phyloP scores from a whole-genome alignment of 2,329 filamentous ascomycete species.

The Diaporthe nobilis region DNA sequence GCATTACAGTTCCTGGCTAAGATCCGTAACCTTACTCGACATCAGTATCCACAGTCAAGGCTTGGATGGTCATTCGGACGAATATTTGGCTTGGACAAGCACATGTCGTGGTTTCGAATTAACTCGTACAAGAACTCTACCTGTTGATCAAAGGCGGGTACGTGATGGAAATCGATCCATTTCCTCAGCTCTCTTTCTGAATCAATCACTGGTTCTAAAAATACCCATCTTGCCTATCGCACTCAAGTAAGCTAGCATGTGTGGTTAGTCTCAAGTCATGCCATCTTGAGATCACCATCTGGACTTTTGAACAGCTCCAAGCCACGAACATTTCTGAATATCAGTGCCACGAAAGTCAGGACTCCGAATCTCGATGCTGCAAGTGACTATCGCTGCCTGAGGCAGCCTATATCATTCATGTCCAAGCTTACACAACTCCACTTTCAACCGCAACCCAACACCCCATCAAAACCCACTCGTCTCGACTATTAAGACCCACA shows the following conservation, averaged over 20 bases:
- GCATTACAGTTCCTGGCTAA: not conserved
- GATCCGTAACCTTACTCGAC: constrained; percentile 7
- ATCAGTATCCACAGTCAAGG: constrained; percentile 1
- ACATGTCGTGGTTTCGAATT: not conserved
- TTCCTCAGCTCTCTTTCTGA: not conserved
- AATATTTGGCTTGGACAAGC: not conserved
- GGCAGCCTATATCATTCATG: not conserved
- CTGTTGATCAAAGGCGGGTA: not conserved
- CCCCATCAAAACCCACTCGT: not conserved
- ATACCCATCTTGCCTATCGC: not conserved
- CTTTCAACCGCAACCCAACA: constrained; percentile 4
- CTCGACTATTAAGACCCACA: not conserved
- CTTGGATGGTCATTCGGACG: not conserved
- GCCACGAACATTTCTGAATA: too few relatives aligned
- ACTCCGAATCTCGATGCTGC: too few relatives aligned
- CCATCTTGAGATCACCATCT: not conserved
- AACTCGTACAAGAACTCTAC: not conserved
- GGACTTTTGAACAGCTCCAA: not conserved
- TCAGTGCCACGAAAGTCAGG: not conserved
- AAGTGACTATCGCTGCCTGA: not conserved
- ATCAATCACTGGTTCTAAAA: not conserved
- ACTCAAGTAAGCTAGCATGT: not conserved
- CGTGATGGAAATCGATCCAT: not conserved
- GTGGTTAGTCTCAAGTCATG: not conserved
- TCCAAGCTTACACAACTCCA: not conserved